These are phyloP conservation scores for Chlorociboria aeruginascens DNA, from an alignment of 495 filamentous ascomycete genomes.

Conservation along the genomic window DNA sequence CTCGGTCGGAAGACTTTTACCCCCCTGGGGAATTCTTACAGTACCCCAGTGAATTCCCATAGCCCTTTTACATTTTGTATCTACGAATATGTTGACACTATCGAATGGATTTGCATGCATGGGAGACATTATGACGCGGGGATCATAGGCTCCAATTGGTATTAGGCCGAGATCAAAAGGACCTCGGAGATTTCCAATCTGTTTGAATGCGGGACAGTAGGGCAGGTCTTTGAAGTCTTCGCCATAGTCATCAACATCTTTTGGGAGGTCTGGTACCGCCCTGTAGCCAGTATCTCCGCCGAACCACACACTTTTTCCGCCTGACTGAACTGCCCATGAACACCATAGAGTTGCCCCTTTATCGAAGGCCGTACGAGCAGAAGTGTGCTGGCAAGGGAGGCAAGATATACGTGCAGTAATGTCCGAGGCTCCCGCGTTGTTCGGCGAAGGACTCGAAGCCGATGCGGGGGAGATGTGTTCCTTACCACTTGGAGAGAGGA, in stretches of 20 bases:
- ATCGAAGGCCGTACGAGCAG: constrained; percentile 56
- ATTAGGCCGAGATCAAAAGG: constrained; percentile 91
- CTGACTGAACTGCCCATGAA: constrained; percentile 72
- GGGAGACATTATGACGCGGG: constrained; percentile 59
- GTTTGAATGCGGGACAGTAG: constrained; percentile 72
- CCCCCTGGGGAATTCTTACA: too few relatives aligned
- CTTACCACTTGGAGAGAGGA: constrained; percentile 34
- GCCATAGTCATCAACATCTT: constrained; percentile 58
- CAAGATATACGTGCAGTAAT: constrained; percentile 72
- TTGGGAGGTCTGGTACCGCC: constrained; percentile 56
- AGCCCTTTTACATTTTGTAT: constrained; percentile 72
- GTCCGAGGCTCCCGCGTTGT: constrained; percentile 11
- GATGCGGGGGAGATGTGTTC: constrained; percentile 11
- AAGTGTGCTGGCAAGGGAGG: constrained; percentile 78
- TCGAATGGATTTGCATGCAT: constrained; percentile 89
- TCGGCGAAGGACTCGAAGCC: constrained; percentile 4
- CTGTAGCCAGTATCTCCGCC: constrained; percentile 76
- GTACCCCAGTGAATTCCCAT: constrained; percentile 93
- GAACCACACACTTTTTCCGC: constrained; percentile 63
- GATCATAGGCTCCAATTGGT: constrained; percentile 86
- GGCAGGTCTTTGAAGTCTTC: constrained; percentile 56
- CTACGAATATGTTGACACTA: constrained; percentile 78
- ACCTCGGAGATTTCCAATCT: constrained; percentile 72
- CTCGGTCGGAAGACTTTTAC: too few relatives aligned
- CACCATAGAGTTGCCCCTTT: constrained; percentile 66